Evolutionary conservation across 495 filamentous ascomycete genomes (phyloP).

Genomic region (Astrothelium macrocarpum): DNA sequence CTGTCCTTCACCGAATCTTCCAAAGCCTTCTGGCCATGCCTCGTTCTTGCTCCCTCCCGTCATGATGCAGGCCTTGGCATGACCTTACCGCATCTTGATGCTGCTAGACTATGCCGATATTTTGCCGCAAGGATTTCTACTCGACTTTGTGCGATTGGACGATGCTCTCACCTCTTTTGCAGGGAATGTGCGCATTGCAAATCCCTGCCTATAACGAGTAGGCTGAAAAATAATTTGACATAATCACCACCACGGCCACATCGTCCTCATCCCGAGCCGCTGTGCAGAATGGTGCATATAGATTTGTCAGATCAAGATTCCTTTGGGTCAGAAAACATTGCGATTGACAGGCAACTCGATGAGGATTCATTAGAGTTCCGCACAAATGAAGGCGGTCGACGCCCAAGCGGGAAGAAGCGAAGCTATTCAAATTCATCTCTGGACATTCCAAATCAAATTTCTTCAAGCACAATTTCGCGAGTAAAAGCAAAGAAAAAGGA

Average conservation of each 20-base stretch:
- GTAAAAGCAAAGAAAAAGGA: neutral
- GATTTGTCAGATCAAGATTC: neutral
- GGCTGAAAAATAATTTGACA: neutral
- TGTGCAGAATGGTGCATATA: neutral
- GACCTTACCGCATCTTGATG: neutral
- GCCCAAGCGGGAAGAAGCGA: neutral
- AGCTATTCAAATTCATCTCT: neutral
- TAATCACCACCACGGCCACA: too few species aligned
- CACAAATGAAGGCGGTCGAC: neutral
- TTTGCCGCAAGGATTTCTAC: neutral
- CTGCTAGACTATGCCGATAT: neutral
- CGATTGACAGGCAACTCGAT: neutral
- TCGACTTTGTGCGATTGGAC: neutral
- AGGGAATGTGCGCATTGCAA: neutral
- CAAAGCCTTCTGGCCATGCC: neutral
- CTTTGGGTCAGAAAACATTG: neutral
- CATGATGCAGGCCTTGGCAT: neutral
- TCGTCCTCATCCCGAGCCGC: neutral
- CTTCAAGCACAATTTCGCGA: neutral
- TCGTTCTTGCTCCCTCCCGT: neutral
- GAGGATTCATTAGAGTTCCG: neutral
- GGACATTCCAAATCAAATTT: neutral
- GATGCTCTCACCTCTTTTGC: neutral
- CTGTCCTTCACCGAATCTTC: conserved; percentile 5
- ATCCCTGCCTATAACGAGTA: neutral